These are phyloP conservation scores for Oryza brachyantha DNA, from an alignment of 176 grass and related monocot genomes.

Conservation along the genomic window DNA sequence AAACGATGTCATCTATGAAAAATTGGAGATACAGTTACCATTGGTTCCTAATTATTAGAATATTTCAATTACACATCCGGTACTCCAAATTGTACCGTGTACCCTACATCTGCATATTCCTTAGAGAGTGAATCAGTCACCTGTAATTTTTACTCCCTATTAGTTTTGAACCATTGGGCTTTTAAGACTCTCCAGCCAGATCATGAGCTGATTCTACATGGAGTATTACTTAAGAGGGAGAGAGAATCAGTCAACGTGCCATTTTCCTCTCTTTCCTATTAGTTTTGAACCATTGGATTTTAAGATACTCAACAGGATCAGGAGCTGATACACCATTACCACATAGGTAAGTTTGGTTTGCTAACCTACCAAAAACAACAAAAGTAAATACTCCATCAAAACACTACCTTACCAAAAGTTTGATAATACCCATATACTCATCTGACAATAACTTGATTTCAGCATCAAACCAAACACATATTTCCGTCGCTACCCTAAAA, in stretches of 20 bases:
- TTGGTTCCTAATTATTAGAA: not conserved
- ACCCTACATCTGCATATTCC: not conserved
- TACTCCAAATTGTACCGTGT: not conserved
- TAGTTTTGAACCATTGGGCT: not conserved
- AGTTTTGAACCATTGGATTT: not conserved
- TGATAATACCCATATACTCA: not conserved
- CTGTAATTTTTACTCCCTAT: not conserved
- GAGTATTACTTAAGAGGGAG: too few relatives aligned
- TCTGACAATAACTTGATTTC: not conserved
- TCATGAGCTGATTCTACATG: not conserved
- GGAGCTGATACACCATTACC: not conserved
- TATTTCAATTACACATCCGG: not conserved
- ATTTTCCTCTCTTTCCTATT: not conserved
- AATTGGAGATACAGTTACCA: too few relatives aligned
- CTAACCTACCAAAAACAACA: not conserved
- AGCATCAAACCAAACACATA: too few relatives aligned
- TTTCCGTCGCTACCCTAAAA: too few relatives aligned
- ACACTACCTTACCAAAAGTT: not conserved
- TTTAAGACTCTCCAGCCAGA: not conserved
- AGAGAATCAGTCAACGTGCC: not conserved
- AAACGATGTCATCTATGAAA: too few relatives aligned
- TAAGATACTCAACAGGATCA: not conserved
- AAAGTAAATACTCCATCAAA: not conserved
- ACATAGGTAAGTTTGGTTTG: not conserved
- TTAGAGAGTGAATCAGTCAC: not conserved